Evolutionary conservation across 352 stramenopile genomes (phyloP).

Genomic region (Phytophthora colocasiae): DNA sequence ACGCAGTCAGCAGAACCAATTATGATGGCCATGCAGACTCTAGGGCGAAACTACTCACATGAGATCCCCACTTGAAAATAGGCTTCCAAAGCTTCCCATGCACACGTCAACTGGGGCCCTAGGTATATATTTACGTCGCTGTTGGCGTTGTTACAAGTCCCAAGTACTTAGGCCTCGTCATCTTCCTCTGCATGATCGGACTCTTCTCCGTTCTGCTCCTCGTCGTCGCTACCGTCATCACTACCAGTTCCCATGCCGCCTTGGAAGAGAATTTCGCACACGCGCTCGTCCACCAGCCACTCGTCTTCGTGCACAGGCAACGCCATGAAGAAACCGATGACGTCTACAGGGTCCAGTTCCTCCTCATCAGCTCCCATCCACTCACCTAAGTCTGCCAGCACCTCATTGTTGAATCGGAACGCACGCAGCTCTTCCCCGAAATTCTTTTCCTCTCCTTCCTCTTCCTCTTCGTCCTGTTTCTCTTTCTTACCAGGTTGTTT

Average conservation of each 20-base stretch:
- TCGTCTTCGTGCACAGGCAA: constrained; percentile 78
- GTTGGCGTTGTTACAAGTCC: not conserved
- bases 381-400: constrained; percentile 50
- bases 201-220: constrained; percentile 34
- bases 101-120: constrained; percentile 12
- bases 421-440: constrained; percentile 63
- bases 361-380: constrained; percentile 64
- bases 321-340: constrained; percentile 75
- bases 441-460: constrained; percentile 31
- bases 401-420: constrained; percentile 69
- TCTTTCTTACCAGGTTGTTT: constrained; percentile 11
- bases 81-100: constrained; percentile 13
- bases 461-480: constrained; percentile 23
- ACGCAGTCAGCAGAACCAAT: constrained; percentile 15
- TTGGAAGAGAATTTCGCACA: constrained; percentile 80
- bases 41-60: constrained; percentile 36
- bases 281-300: constrained; percentile 79
- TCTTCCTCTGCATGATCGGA: constrained; percentile 36
- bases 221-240: constrained; percentile 29
- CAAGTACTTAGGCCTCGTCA: constrained; percentile 21
- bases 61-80: constrained; percentile 35
- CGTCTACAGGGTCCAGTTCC: constrained; percentile 62
- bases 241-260: constrained; percentile 40
- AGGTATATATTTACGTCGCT: constrained; percentile 37
- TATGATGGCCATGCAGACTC: constrained; percentile 25